Conservation (phyloP, 305 asterid genomes). For the Vinca major region DNA sequence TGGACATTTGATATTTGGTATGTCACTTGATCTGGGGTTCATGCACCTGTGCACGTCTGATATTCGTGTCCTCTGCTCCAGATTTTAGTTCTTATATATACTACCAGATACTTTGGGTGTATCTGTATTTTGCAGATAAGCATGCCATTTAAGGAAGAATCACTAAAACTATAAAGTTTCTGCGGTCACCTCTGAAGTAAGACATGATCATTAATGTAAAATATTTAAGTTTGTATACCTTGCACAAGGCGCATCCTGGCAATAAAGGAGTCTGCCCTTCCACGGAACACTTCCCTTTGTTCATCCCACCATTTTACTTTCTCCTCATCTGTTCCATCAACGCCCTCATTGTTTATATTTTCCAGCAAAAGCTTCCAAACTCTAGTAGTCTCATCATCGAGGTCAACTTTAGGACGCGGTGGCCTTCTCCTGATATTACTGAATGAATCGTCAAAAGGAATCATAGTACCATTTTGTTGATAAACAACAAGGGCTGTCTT, state of each 20-base stretch:
- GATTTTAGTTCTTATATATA: not conserved
- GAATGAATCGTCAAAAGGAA: constrained; percentile 48
- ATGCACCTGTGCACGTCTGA: not conserved
- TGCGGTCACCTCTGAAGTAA: not conserved
- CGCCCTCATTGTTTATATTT: constrained; percentile 84
- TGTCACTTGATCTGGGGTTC: not conserved
- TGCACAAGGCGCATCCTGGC: constrained; percentile 98
- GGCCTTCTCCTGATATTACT: constrained; percentile 37
- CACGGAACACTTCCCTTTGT: constrained; percentile 78
- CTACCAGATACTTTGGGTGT: not conserved
- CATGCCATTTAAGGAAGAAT: not conserved
- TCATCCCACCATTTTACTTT: constrained; percentile 93
- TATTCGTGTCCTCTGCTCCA: not conserved
- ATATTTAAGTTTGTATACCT: constrained; percentile 36
- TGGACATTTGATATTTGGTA: not conserved
- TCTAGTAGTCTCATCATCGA: constrained; percentile 86
- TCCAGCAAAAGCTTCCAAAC: constrained; percentile 93
- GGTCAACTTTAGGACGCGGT: constrained; percentile 82
- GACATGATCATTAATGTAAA: not conserved
- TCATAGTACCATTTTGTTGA: constrained; percentile 52
- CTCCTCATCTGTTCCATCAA: constrained; percentile 81
- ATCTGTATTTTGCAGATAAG: not conserved
- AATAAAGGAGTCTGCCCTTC: constrained; percentile 88
- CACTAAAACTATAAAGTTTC: not conserved
- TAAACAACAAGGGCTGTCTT: constrained; percentile 60